These are phyloP conservation scores for Candida sanyaensis DNA, from an alignment of 1,139 yeast species.

Conservation along the genomic window DNA sequence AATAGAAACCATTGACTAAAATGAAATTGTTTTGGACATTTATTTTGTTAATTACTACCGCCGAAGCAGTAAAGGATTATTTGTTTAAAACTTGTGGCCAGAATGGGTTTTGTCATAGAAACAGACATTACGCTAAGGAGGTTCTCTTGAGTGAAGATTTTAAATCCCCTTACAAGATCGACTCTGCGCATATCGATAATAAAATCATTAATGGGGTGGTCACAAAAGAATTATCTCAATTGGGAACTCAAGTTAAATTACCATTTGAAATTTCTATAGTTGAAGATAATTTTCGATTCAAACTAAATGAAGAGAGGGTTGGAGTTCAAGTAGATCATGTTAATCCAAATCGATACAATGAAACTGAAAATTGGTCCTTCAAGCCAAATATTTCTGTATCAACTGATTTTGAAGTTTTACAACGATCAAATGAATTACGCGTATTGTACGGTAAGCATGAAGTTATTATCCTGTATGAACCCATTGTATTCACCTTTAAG, in stretches of 20 bases:
- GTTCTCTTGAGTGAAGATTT: constrained; percentile 17
- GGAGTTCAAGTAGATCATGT: constrained; percentile 22
- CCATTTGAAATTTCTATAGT: constrained; percentile 62
- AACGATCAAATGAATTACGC: constrained; percentile 3
- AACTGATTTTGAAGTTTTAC: constrained; percentile 7
- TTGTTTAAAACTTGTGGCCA: constrained; percentile 79
- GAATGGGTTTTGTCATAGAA: constrained; percentile 84
- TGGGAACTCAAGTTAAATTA: constrained; percentile 29
- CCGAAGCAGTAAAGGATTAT: constrained; percentile 60
- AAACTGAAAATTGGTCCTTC: constrained; percentile 64
- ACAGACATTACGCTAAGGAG: constrained; percentile 65
- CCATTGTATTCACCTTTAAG: constrained; percentile 53
- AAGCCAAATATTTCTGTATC: not conserved
- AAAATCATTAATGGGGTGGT: constrained; percentile 39
- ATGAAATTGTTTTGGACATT: constrained; percentile 2
- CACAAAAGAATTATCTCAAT: constrained; percentile 36
- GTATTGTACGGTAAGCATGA: constrained; percentile 46
- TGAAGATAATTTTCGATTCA: constrained; percentile 36
- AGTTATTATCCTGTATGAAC: constrained; percentile 45
- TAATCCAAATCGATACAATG: constrained; percentile 54
- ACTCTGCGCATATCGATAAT: constrained; percentile 20
- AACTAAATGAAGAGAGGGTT: constrained; percentile 55
- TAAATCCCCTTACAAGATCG: constrained; percentile 52
- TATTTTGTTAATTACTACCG: constrained; percentile 11
- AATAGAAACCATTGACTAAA: not conserved